These are phyloP conservation scores for Rosa persica DNA, from an alignment of 306 rosid genomes.

Conservation along the genomic window DNA sequence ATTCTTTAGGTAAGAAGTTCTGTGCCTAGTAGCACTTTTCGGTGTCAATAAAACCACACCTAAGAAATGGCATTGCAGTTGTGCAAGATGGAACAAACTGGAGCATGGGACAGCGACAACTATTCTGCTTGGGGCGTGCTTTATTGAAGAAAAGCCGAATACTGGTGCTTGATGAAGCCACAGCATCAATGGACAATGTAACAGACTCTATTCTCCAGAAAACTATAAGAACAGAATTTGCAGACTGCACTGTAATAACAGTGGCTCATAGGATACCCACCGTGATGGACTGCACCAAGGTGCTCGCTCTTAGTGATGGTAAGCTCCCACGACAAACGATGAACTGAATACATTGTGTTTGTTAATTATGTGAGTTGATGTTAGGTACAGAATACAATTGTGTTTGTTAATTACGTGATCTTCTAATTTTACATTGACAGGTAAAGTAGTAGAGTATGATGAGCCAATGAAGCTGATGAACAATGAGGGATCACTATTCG, in stretches of 20 bases:
- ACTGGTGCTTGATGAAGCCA: constrained; percentile 40
- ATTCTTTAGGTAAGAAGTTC: constrained; percentile 27
- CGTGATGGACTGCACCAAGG: constrained; percentile 32
- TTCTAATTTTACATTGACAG: background rate
- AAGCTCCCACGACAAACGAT: background rate
- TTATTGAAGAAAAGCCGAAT: constrained; percentile 33
- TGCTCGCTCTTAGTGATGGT: constrained; percentile 35
- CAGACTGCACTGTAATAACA: constrained; percentile 30
- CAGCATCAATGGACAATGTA: constrained; percentile 37
- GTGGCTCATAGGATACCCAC: constrained; percentile 43
- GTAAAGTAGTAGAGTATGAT: constrained; percentile 28
- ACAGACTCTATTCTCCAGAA: constrained; percentile 32
- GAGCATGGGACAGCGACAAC: constrained; percentile 43
- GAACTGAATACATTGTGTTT: background rate
- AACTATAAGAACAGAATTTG: constrained; percentile 33
- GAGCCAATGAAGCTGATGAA: constrained; percentile 30
- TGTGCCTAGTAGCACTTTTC: background rate
- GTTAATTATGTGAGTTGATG: no score
- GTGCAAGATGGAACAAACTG: constrained; percentile 38
- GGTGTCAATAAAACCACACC: background rate
- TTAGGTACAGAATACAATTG: background rate
- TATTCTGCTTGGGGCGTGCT: constrained; percentile 37
- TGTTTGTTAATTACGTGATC: background rate
- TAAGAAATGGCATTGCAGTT: constrained; percentile 14
- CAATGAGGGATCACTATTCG: constrained; percentile 21